Base-by-base conservation (phyloP, 208 protist genomes). In the Porcisia hertigi region DNA sequence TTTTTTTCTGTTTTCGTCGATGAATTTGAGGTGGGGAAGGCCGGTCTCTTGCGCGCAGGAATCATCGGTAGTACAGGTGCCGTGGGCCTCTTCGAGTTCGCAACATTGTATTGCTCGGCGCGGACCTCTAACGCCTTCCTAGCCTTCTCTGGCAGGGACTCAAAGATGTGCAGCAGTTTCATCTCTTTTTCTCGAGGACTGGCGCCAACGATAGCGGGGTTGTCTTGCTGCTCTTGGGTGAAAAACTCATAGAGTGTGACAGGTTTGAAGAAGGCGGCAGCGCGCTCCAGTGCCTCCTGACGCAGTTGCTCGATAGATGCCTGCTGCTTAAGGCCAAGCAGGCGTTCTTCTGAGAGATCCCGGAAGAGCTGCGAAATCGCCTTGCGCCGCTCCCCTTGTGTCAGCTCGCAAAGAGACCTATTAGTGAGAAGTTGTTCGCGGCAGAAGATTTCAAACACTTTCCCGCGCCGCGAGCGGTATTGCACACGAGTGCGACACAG, bases 161-260 rank as follows among this genome's bases (percentile, higher is more conserved):
- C 80, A 76, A 86, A 95, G 55, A 95, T 91, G n/a, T 83, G 75
- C 49, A 92, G 83, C 12, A 95, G 63, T 45, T 83, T 81, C 36
- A 76, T 66, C 78, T 93, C 87, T 12, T 80, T 84, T 20, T 92
- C 85, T n/a, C 82, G 69, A 12, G 85, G 86, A 47, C 75, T 88
- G 43, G 88, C 58, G 20, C 80, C 69, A 3, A 76, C 43, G 52
- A 95, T 75, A 34, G 91, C 84, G 3, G 88, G 91, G 81, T 92
- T 95, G 12, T 70, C 66, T 16, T 64, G 23, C 67, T 95, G 91
- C 57, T 95, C 85, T 62, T 74, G 80, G 30, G 81, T 82, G 54
- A 95, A 95, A 23, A 89, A 74, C 67, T 93, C 87, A 67, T 93
- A 93, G n/a, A 85, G 62, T 8, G 84, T 79, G 70, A 83, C 14